Base-by-base conservation (phyloP, 208 protist genomes). In the Kentomonas sorsogonicus region DNA sequence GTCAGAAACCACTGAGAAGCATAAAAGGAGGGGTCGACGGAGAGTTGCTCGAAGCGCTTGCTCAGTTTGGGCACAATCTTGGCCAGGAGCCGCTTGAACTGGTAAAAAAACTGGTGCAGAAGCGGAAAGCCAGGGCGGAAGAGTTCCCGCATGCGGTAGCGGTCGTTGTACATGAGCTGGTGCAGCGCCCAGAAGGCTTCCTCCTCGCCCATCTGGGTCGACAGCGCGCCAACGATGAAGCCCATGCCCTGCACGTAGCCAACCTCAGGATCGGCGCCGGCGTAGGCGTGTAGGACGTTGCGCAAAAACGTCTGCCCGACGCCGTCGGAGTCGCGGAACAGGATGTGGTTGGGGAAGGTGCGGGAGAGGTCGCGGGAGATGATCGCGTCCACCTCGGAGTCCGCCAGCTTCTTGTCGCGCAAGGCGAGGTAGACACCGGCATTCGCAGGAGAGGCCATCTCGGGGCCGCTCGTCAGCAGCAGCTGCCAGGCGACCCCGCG, bases 201-300 rank as follows among this genome's bases (percentile, higher is more conserved):
- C 63, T 96, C 89, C 64, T 96, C 87, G 13, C 60, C 74, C 82
- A 96, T 88, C 54, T 96, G 86, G 43, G 86, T 94, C 0, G 90
- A 90, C 20, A 95, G 71, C 1, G 83, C 79, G 3, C 74, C 89
- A 41, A 93, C 89, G 47, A 97, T 66, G 55, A 97, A 97, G 22
- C 69, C 87, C 93, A 97, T 97, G 18, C 93, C 93, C 66, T 97
- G 93, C 58, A 91, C 89, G 72, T 97, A 97, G 51, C 89, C 93
- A 55, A 97, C 89, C 69, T 95, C 83, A 4, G 90, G 91, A 61
- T 97, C 87, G 23, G 74, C 70, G 23, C 66, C 74, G 2, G 91
- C 93, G 71, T 96, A 97, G 18, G 93, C 90, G 66, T 89, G 79
- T 1, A 97, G 80, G 40, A 97, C 83, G 64, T 91, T 93, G 33